Base-by-base conservation (phyloP, 345 rosid genomes). In the Eucalyptus victrix region DNA sequence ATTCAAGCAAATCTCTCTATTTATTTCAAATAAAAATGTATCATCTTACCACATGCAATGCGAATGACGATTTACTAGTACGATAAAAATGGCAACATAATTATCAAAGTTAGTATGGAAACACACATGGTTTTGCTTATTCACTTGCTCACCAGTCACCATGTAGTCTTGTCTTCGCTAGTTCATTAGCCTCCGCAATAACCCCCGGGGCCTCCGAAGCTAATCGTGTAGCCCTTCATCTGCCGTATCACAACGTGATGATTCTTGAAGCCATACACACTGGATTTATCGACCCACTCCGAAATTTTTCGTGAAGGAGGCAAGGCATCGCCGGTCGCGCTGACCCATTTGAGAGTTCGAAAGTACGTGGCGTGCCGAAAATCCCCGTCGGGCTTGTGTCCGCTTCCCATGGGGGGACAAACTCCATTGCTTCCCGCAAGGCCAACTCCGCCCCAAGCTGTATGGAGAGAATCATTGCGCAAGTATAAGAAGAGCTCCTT, bases 1-100 rank as follows among this genome's bases (percentile, higher is more conserved):
- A 53, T 51, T 51, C 24, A 53, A 53, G 9, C 9, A 53, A 7
- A 53, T 53, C 24, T 53, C 58, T 53, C 11, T 53, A 8, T 53
- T 8, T 53, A 53, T 19, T 53, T 53, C 5, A 53, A 53, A 53
- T 19, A 19, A 19, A 67, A 67, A 67, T 8, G 18, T 15, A n/a
- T 67, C 21, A 1, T 67, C 11, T 65, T 6, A n/a, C 3, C 76
- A 15, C 40, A 15, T n/a, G n/a, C 21, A 2, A 65, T 3, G 19
- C 72, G 0, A n/a, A 65, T 8, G 40, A n/a, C 0, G 3, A 8
- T 1, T 67, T 32, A 32, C 23, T 32, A 67, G 6, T 16, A 16
- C 3, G 12, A 32, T 16, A 34, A 34, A 34, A 34, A 19, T 0
- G 12, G 34, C 23, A 18, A 8, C 19, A 32, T 8, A 67, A n/a